phyloP scores from a whole-genome alignment of 2,329 filamentous ascomycete genomes.

The Fusarium decemcellulare region DNA sequence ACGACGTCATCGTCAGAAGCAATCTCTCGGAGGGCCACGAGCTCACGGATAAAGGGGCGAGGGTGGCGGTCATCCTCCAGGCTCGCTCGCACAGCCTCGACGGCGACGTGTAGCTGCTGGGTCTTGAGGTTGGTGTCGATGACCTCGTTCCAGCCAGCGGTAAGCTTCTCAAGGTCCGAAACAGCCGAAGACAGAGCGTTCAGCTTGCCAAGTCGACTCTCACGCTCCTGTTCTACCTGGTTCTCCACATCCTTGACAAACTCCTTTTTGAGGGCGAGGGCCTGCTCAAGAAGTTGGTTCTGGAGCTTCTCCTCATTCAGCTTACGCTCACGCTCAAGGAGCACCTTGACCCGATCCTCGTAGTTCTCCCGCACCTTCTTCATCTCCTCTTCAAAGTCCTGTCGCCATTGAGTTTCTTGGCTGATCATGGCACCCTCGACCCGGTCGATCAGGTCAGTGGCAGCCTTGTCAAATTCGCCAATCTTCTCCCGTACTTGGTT shows the following conservation, averaged over 20 bases:
- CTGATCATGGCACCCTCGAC: slow-evolving; percentile 86
- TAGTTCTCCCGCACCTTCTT: slow-evolving; percentile 83
- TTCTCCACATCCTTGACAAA: slow-evolving; percentile 84
- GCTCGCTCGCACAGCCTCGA: slow-evolving; percentile 90
- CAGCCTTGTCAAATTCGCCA: slow-evolving; percentile 87
- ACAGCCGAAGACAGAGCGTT: slow-evolving; percentile 84
- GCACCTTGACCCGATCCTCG: slow-evolving; percentile 82
- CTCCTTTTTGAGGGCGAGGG: slow-evolving; percentile 87
- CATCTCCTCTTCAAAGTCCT: slow-evolving; percentile 90
- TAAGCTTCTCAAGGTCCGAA: slow-evolving; percentile 87
- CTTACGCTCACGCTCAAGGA: slow-evolving; percentile 84
- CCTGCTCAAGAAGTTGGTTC: slow-evolving; percentile 92
- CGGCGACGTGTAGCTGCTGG: slow-evolving; percentile 95
- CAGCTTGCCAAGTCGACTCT: slow-evolving; percentile 88
- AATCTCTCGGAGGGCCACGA: slow-evolving; percentile 95
- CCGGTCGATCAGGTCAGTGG: slow-evolving; percentile 88
- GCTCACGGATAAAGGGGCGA: slow-evolving; percentile 89
- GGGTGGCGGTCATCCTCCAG: slow-evolving; percentile 81
- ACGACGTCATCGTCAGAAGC: slow-evolving; percentile 88
- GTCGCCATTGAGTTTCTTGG: slow-evolving; percentile 86
- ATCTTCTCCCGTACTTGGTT: slow-evolving; percentile 80
- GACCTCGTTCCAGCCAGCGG: slow-evolving; percentile 89
- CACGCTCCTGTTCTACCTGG: slow-evolving; percentile 89
- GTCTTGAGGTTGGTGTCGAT: slow-evolving; percentile 93
- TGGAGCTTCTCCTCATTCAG: slow-evolving; percentile 86